These are phyloP conservation scores for Hsuehochloa calcarea DNA, from an alignment of 176 grass and related monocot genomes.

Conservation along the genomic window DNA sequence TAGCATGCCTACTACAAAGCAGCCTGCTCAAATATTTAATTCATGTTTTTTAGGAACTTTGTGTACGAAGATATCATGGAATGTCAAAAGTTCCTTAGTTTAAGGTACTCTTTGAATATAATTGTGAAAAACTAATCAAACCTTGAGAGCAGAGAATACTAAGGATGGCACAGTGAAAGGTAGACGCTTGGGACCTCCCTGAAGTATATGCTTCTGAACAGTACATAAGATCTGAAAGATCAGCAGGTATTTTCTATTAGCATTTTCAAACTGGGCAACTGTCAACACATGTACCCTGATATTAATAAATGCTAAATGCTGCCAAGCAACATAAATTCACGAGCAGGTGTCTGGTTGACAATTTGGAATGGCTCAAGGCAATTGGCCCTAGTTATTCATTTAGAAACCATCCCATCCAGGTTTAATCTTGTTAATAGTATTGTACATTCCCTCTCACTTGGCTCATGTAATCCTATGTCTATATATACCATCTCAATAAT, in stretches of 20 bases:
- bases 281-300: constrained; percentile 4
- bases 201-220: constrained; percentile 94
- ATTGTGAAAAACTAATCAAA: constrained; percentile 44
- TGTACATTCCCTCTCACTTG: too few relatives aligned
- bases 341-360: neutral
- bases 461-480: too few relatives aligned
- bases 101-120: neutral
- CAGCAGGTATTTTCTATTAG: constrained; percentile 35
- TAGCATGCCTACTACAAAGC: neutral
- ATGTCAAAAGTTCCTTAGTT: neutral
- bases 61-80: neutral
- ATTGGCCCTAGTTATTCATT: neutral
- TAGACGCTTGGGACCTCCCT: constrained; percentile 80
- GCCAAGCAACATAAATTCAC: neutral
- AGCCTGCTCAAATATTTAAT: neutral
- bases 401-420: neutral
- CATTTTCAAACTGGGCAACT: constrained; percentile 12
- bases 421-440: neutral
- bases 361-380: constrained; percentile 8
- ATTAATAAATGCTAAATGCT: constrained; percentile 22
- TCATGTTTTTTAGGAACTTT: neutral
- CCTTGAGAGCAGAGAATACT: constrained; percentile 89
- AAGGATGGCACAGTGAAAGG: constrained; percentile 86
- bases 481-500: too few relatives aligned
- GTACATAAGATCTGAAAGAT: constrained; percentile 88